Base-by-base conservation (phyloP, 352 stramenopile species). In the Globisporangium cederbergense region DNA sequence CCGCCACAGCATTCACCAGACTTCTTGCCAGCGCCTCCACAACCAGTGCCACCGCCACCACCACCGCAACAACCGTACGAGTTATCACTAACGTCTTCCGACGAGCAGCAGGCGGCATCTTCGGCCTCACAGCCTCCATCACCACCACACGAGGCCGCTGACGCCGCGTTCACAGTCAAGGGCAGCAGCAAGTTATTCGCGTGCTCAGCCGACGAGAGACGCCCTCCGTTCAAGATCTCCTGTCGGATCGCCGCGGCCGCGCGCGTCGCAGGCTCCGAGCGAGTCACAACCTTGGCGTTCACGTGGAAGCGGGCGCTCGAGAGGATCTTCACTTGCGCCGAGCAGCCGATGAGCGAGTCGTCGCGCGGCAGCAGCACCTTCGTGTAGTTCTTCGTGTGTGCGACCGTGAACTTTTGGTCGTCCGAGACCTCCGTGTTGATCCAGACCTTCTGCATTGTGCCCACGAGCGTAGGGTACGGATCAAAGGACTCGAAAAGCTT, bases 381-480 rank as follows among this genome's bases (percentile, higher is more conserved):
- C n/a, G 90, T 91, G 67, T 98, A 98, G 65, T 89, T 89, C 67
- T 97, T 96, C 0, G 90, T 97, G 71, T 98, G 92, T 22, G 76
- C 88, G 18, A 98, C 89, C 20, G 77, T 93, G 68, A 77, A 83
- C 62, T 78, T 76, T 43, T 84, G 77, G 61, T 95, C 87, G 30
- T 95, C 79, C 7, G 81, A 91, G 45, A 89, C 65, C 64, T 98
- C 91, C 22, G 83, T 92, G 70, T 92, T 93, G 47, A 95, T 76
- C 82, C 83, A 96, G 28, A 95, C 77, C 46, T 88, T 83, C 25
- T 89, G 67, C 4, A 72, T 76, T 4, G 67, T 83, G 10, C 75
- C 82, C 4, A 95, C 80, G 18, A 96, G 70, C 4, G 79, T 58
- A 11, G 72, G 64, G 68, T 98, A 97, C 43, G 89, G 89, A 30